Base-by-base conservation (phyloP, 495 filamentous ascomycete species). In the Neurospora tetrasperma region DNA sequence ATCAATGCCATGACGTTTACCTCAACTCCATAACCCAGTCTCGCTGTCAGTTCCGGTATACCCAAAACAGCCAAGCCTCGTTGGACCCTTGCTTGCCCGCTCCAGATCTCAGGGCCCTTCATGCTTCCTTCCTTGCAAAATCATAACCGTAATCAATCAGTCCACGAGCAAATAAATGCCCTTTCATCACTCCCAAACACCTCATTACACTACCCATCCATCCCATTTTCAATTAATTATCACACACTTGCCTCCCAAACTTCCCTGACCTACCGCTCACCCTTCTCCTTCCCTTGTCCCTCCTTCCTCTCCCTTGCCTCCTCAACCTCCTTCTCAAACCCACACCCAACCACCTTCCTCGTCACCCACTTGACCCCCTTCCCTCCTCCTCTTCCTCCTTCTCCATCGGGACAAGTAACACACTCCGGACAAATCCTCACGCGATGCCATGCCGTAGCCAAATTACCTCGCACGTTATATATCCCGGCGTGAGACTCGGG, bases 401-500 rank as follows among this genome's bases (percentile, higher is more conserved):
- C 12, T 69, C 71, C 10, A 69, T 70, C 3, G 6, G 20, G 70
- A 38, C 42, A 35, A 35, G 42, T 4, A 5, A 73, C 72, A 14
- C 80, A 81, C 4, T 44, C 46, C 0, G 80, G 79, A 27, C 81
- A 83, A 3, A 83, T 74, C 71, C 74, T 72, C 4, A 86, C 80
- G 16, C 86, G 83, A 71, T 89, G 86, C 87, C 87, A 89, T 6
- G 86, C 87, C 18, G 82, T 84, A 3, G 86, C 86, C 42, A 88
- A 77, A 72, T 89, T 88, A 0, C 87, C 87, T 10, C 87, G 78
- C 27, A 85, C 80, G 69, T 89, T 89, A 73, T 85, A 89, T 38
- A 86, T 86, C 42, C 80, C 79, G 71, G 79, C 79, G 71, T 87
- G 84, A 54, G 74, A 82, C 75, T 87, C 84, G 48, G 87, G 86